phyloP scores from a whole-genome alignment of 2,329 filamentous ascomycete species.

The Dendrostoma leiphaemia region DNA sequence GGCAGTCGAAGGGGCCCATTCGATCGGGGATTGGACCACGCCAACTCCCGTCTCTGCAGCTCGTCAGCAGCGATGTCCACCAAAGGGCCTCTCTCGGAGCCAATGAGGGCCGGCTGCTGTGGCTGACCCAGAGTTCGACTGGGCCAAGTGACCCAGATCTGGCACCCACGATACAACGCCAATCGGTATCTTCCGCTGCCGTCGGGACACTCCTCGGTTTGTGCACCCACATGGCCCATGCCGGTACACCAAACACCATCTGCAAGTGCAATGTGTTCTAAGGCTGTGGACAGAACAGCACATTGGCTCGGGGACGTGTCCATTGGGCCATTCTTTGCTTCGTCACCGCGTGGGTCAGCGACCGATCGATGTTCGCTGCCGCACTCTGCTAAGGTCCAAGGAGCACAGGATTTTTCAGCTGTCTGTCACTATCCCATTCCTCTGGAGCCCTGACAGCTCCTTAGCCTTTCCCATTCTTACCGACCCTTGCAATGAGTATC shows the following conservation, averaged over 20 bases:
- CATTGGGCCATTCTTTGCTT: too few relatives aligned
- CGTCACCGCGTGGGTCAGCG: neutral
- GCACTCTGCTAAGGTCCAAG: neutral
- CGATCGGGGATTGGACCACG: neutral
- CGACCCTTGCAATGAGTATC: neutral
- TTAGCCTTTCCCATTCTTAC: constrained; percentile 1
- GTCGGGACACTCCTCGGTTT: constrained; percentile 1
- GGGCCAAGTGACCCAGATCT: neutral
- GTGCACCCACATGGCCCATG: neutral
- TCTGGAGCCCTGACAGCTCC: neutral
- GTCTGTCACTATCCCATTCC: constrained; percentile 4
- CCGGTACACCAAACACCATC: too few relatives aligned
- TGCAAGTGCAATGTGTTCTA: too few relatives aligned
- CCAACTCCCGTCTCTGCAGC: neutral
- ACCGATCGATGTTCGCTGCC: neutral
- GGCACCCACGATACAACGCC: neutral
- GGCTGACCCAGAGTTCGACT: neutral
- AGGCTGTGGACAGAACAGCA: too few relatives aligned
- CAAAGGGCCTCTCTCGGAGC: neutral
- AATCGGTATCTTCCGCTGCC: neutral
- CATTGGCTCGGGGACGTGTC: too few relatives aligned
- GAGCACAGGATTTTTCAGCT: constrained; percentile 8
- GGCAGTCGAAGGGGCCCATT: neutral
- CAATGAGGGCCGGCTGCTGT: constrained; percentile 4
- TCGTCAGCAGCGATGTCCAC: constrained; percentile 7